A percentile compares a stretch with the other conserved stretches of the same genome.
Evolutionary conservation across 805 yeast species (phyloP).

Genomic region (Metschnikowia bowlesiae): DNA sequence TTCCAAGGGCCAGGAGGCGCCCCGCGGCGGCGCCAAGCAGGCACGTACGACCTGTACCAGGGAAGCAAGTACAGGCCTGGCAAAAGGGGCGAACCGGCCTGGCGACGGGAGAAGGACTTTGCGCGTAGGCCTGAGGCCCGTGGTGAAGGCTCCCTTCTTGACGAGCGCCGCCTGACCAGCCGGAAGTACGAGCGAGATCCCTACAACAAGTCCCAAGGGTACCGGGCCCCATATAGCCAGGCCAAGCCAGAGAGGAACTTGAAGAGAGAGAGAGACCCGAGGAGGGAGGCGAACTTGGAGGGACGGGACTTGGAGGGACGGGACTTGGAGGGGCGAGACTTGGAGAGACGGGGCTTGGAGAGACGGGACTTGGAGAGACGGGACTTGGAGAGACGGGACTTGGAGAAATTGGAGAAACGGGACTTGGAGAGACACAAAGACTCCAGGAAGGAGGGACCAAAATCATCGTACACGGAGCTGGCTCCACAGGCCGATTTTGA

Average conservation of each 20-base stretch:
- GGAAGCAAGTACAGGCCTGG: conserved; percentile 15
- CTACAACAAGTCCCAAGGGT: neutral
- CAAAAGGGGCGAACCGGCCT: neutral
- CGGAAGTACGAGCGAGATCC: conserved; percentile 7
- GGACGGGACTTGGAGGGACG: neutral
- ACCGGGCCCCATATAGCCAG: neutral
- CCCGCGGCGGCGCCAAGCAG: conserved; percentile 4
- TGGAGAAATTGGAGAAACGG: neutral
- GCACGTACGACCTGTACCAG: conserved; percentile 10
- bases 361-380: neutral
- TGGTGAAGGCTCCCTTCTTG: neutral
- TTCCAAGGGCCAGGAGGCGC: conserved; percentile 5
- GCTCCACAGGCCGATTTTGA: neutral
- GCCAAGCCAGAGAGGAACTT: neutral
- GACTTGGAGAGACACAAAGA: neutral
- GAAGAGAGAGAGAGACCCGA: neutral
- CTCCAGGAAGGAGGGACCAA: neutral
- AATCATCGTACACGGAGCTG: neutral
- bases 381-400: neutral
- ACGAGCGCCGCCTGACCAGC: conserved; percentile 10
- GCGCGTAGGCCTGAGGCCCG: neutral
- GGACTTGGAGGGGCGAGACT: neutral
- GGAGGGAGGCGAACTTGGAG: neutral
- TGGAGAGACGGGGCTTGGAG: neutral
- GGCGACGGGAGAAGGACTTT: conserved; percentile 2